Evolutionary conservation across 352 stramenopile genomes (phyloP).

Genomic region (Phytophthora rubi): DNA sequence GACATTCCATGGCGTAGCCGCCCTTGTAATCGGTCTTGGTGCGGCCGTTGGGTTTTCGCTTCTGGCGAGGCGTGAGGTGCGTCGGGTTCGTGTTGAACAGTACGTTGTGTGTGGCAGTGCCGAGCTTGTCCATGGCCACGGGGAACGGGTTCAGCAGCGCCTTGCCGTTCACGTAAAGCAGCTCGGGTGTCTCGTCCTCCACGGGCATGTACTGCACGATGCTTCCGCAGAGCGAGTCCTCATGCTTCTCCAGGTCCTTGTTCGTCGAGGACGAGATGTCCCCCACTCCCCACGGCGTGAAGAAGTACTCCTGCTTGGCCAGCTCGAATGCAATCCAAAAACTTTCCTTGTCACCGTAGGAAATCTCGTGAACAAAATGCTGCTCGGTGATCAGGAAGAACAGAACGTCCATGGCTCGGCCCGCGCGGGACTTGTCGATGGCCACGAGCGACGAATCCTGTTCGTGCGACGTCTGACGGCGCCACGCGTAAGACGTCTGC

Average conservation of each 20-base stretch:
- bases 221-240: conserved; percentile 47
- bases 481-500: conserved; percentile 41
- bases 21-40: conserved; percentile 33
- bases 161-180: conserved; percentile 66
- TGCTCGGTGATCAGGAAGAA: conserved; percentile 58
- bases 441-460: conserved; percentile 64
- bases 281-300: conserved; percentile 47
- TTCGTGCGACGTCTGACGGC: conserved; percentile 49
- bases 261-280: conserved; percentile 37
- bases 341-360: conserved; percentile 50
- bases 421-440: conserved; percentile 52
- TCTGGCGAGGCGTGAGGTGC: conserved; percentile 51
- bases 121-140: conserved; percentile 26
- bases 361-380: conserved; percentile 47
- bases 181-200: conserved; percentile 28
- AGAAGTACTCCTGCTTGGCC: conserved; percentile 46
- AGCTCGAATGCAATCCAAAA: conserved; percentile 55
- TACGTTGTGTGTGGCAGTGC: conserved; percentile 32
- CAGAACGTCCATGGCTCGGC: conserved; percentile 46
- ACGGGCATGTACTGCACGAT: conserved; percentile 53
- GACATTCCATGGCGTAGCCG: conserved; percentile 44
- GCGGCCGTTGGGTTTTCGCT: conserved; percentile 28
- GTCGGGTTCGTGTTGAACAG: conserved; percentile 58
- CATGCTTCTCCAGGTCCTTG: conserved; percentile 38
- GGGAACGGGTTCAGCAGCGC: conserved; percentile 52